Base-by-base conservation (phyloP, 495 filamentous ascomycete genomes). In the Hypoxylon fragiforme region DNA sequence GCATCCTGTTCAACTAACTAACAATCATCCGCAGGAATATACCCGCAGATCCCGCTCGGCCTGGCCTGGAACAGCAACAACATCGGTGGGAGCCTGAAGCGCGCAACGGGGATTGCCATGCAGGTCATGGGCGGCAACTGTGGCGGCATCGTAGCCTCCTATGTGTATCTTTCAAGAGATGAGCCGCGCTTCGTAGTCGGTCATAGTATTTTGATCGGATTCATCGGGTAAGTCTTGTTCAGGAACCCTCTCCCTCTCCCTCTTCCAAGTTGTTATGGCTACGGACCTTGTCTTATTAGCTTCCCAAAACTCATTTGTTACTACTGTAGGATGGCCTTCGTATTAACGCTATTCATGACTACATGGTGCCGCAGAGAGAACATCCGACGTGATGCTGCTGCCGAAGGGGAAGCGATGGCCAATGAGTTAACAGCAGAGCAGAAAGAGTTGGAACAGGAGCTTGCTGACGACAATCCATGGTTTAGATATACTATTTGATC, bases 11-110 rank as follows among this genome's bases (percentile, higher is more conserved):
- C n/a, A n/a, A n/a, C n/a, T n/a, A n/a, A n/a, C n/a, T n/a, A n/a
- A n/a, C n/a, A n/a, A n/a, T n/a, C 4, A 28, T 9, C 24, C 24
- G 38, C 14, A 66, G 88, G 88, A 11, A 87, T 91, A 62, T 91
- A 89, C 62, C 86, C 88, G 0, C 75, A 81, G 12, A 81, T 86
- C 11, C 86, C 86, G 0, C 82, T 88, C 48, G 82, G 86, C 20
- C 71, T 91, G 3, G 85, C 84, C 0, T 91, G 87, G 88, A 87
- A 88, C 35, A 84, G 86, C 3, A 85, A 86, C 69, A 91, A 91
- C 59, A 85, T 88, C 37, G 85, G 85, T 7, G 87, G 87, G 0
- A 85, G 86, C 56, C 85, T 86, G 3, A 91, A 90, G 66, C 79
- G 88, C 14, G 83, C 78, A 41, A 85, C 85, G 16, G 87, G 85